Percentiles rank a stretch among this genome's conserved stretches.
Conservation (phyloP, 2,329 filamentous ascomycete species). For the Zymoseptoria brevis region DNA sequence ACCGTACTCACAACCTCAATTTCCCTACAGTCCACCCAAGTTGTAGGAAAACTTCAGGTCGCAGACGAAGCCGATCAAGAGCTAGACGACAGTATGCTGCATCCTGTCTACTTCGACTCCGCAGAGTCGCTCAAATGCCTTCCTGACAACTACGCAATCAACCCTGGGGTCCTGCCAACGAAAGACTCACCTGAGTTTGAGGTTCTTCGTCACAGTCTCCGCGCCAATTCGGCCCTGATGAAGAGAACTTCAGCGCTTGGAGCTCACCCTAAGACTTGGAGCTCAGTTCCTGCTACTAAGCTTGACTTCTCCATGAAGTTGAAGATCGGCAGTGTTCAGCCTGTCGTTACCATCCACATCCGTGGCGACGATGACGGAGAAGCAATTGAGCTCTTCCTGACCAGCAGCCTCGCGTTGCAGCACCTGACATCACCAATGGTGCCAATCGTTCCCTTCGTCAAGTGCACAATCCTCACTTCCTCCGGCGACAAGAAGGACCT, state of each 20-base stretch:
- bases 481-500: not conserved
- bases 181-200: not conserved
- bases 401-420: not conserved
- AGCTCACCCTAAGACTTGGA: not conserved
- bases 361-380: not conserved
- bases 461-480: not conserved
- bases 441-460: not conserved
- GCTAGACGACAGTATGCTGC: not conserved
- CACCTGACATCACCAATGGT: not conserved
- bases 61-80: not conserved
- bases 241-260: not conserved
- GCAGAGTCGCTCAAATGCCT: not conserved
- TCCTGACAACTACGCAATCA: not conserved
- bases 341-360: not conserved
- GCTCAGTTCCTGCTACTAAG: rapidly evolving
- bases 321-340: not conserved
- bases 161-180: not conserved
- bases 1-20: too few species aligned
- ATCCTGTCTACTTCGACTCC: not conserved
- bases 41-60: too few species aligned
- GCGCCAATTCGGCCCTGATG: not conserved
- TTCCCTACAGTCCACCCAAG: too few species aligned
- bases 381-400: not conserved
- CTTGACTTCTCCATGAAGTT: not conserved
- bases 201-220: not conserved